These are phyloP conservation scores for Ophioceras dolichostomum DNA, from an alignment of 2,329 filamentous ascomycete species.

Conservation along the genomic window DNA sequence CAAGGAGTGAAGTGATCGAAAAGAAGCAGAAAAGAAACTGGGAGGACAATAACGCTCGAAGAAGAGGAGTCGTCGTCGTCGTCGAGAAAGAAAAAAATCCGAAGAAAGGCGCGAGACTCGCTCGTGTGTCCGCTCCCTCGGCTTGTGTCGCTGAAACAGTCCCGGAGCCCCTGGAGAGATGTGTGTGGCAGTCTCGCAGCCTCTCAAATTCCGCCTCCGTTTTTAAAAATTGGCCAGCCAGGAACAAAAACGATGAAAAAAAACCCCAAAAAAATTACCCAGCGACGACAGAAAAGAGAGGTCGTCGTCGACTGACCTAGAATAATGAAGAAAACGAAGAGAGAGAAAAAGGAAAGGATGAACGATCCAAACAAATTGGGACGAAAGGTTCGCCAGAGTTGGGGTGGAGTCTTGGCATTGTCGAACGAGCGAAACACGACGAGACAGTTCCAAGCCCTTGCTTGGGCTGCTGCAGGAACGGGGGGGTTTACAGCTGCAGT, in stretches of 20 bases:
- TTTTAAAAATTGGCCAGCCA: conserved; percentile 3
- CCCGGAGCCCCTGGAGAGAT: background rate
- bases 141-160: too few relatives aligned
- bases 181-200: background rate
- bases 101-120: too few relatives aligned
- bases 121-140: too few relatives aligned
- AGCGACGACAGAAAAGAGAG: conserved; percentile 1
- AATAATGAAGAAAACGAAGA: conserved; percentile 1
- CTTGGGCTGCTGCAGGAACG: too few relatives aligned
- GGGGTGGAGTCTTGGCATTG: background rate
- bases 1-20: background rate
- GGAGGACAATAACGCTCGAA: background rate
- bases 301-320: conserved; percentile 2
- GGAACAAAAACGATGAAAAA: background rate
- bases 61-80: too few relatives aligned
- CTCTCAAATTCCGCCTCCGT: too few relatives aligned
- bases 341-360: conserved; percentile 3
- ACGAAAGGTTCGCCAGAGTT: background rate
- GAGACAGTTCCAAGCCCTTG: conserved; percentile 3
- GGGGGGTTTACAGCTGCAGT: too few relatives aligned
- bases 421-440: conserved; percentile 1
- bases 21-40: background rate
- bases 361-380: background rate
- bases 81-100: background rate
- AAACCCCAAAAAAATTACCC: conserved; percentile 4